Evolutionary conservation across 805 yeast genomes (phyloP).

Genomic region (Pichia exigua): DNA sequence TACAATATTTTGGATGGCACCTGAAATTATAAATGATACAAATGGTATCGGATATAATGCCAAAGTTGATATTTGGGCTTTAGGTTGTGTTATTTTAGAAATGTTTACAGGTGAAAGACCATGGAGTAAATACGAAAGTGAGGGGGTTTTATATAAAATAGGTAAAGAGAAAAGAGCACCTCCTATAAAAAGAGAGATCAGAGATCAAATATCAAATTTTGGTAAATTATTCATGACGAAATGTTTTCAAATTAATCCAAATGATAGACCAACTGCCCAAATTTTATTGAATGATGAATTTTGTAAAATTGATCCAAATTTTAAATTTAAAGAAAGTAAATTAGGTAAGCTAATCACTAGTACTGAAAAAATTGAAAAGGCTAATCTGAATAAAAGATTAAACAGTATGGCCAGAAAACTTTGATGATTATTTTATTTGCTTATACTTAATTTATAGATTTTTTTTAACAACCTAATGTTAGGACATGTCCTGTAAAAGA

Average conservation of each 20-base stretch:
- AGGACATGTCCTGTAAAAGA: too few relatives aligned
- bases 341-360: constrained; percentile 24
- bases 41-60: constrained; percentile 92
- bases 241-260: constrained; percentile 76
- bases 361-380: constrained; percentile 16
- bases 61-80: constrained; percentile 95
- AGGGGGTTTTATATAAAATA: constrained; percentile 84
- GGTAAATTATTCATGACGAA: constrained; percentile 66
- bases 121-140: constrained; percentile 93
- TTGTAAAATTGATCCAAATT: constrained; percentile 19
- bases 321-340: constrained; percentile 25
- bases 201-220: constrained; percentile 48
- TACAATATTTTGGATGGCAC: constrained; percentile 99
- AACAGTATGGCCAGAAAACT: constrained; percentile 13
- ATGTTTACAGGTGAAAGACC: constrained; percentile 98
- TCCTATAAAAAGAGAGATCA: constrained; percentile 89
- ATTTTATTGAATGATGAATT: constrained; percentile 45
- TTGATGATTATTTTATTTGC: not conserved
- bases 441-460: not conserved
- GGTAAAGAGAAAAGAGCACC: constrained; percentile 83
- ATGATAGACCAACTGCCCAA: constrained; percentile 81
- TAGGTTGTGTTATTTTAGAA: constrained; percentile 94
- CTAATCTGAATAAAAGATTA: constrained; percentile 9
- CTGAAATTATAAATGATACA: constrained; percentile 88
- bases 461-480: too few relatives aligned